Percentiles rank a stretch among this genome's conserved stretches.
Conservation (phyloP, 768 basidiomycete genomes). For the Termitomyces sp. region DNA sequence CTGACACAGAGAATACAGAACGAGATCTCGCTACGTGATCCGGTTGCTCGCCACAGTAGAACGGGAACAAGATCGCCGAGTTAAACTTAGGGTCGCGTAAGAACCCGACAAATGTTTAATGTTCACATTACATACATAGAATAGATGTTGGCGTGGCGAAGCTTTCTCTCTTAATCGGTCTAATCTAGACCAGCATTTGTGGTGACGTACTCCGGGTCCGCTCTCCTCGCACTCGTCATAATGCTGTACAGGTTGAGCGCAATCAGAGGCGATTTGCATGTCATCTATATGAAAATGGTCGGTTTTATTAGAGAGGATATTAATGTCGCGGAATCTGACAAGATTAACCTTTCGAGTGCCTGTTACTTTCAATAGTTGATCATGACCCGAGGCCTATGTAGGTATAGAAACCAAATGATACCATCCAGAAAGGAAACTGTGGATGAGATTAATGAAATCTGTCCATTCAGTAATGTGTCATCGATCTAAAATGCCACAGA, state of each 20-base stretch:
- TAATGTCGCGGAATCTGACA: background rate
- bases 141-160: background rate
- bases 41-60: background rate
- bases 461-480: background rate
- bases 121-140: background rate
- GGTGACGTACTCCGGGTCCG: background rate
- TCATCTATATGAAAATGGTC: background rate
- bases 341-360: background rate
- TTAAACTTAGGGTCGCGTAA: background rate
- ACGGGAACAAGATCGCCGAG: background rate
- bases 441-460: background rate
- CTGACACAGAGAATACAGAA: conserved; percentile 2
- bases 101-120: background rate
- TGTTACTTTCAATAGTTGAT: background rate
- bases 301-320: background rate
- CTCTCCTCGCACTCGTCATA: background rate
- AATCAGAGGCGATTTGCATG: background rate
- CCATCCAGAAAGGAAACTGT: background rate
- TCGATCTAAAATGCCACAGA: background rate
- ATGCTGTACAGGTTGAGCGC: background rate
- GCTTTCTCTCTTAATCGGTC: background rate
- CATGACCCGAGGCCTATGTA: background rate
- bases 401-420: background rate
- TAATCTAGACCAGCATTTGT: background rate
- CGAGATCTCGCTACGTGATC: background rate